phyloP scores from a whole-genome alignment of 176 grass and related monocot genomes.

The Neostapfia colusana region DNA sequence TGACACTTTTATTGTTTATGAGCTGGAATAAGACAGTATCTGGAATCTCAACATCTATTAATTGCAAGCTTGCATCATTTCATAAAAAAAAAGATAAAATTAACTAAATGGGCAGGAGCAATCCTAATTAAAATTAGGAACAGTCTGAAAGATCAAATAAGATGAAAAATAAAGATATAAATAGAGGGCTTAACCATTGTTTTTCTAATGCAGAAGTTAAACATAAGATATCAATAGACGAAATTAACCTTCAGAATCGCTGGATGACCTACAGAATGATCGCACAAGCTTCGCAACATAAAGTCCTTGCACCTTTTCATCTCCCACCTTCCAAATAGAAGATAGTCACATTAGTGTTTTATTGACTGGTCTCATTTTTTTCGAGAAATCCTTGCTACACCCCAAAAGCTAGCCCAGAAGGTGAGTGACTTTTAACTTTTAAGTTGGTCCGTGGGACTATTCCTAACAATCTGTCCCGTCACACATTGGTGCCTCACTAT shows the following conservation, averaged over 20 bases:
- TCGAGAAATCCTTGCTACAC: no score
- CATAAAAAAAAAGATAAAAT: background rate
- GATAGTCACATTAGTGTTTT: constrained; percentile 7
- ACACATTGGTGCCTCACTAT: no score
- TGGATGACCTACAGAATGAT: constrained; percentile 82
- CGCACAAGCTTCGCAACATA: constrained; percentile 83
- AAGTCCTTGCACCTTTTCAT: constrained; percentile 90
- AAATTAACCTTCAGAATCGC: constrained; percentile 62
- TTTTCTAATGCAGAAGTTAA: background rate
- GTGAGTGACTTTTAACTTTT: no score
- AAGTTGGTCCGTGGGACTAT: no score
- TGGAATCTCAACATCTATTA: background rate
- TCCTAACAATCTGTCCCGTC: no score
- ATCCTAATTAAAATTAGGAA: no score
- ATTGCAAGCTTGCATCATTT: background rate
- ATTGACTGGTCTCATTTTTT: background rate
- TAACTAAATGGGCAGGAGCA: background rate
- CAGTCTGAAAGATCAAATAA: background rate
- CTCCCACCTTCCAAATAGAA: constrained; percentile 66
- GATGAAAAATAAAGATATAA: background rate
- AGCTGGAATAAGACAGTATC: background rate
- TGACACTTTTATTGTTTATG: constrained; percentile 4
- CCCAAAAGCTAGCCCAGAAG: no score
- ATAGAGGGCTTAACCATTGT: background rate
- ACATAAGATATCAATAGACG: constrained; percentile 23